A percentile compares a stretch with the other conserved stretches of the same genome.
Conservation (phyloP, 2,329 filamentous ascomycete genomes). For the Cytospora mali region DNA sequence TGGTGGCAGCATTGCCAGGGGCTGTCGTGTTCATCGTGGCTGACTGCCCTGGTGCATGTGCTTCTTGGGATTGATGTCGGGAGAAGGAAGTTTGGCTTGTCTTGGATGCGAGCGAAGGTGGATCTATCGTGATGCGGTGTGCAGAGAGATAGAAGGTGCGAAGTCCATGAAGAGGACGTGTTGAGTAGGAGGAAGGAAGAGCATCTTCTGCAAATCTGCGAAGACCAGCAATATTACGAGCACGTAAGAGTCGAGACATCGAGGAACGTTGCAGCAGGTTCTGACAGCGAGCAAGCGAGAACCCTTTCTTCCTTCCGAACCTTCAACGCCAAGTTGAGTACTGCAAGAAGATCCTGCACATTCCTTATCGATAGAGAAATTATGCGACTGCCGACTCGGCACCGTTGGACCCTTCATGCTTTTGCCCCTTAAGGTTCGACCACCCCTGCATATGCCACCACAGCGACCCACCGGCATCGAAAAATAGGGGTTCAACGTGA, state of each 20-base stretch:
- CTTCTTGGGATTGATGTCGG: not conserved
- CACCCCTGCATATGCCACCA: too few species aligned
- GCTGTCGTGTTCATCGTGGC: not conserved
- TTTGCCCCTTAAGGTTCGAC: too few species aligned
- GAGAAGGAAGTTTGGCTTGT: not conserved
- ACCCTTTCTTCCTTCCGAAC: not conserved
- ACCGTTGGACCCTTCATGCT: not conserved
- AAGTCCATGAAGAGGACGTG: not conserved
- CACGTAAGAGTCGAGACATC: not conserved
- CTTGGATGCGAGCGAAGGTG: not conserved
- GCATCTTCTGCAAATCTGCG: not conserved
- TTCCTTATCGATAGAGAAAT: not conserved
- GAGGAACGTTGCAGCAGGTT: not conserved
- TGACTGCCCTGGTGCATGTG: not conserved
- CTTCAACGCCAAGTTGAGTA: not conserved
- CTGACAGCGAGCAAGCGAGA: not conserved
- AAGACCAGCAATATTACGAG: not conserved
- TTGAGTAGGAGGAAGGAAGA: not conserved
- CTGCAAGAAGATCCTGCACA: not conserved
- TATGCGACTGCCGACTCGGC: not conserved
- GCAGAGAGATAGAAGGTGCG: not conserved
- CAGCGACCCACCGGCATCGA: too few species aligned
- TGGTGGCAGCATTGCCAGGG: constrained; percentile 9
- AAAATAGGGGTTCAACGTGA: too few species aligned
- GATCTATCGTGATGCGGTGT: not conserved